These are phyloP conservation scores for Apophysomyces ossiformis DNA, from an alignment of 371 early-diverging fungal species.

Conservation along the genomic window DNA sequence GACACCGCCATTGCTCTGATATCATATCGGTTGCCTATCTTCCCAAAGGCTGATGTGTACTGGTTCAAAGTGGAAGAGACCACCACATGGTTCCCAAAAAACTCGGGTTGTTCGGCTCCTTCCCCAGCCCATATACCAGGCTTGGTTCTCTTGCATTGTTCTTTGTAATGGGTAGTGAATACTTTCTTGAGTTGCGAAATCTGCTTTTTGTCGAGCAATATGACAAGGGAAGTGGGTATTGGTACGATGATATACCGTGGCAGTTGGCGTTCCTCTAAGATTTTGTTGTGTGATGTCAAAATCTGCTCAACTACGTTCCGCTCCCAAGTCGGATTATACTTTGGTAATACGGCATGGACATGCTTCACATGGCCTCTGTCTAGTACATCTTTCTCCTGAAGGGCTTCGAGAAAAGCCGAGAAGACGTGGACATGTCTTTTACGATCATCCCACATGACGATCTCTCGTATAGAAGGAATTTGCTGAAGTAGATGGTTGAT, in stretches of 20 bases:
- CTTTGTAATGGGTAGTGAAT: conserved; percentile 18
- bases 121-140: conserved; percentile 1
- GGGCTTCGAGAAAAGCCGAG: conserved; percentile 38
- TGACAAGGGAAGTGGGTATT: conserved; percentile 21
- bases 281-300: conserved; percentile 46
- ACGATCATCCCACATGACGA: conserved; percentile 71
- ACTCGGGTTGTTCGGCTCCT: conserved; percentile 30
- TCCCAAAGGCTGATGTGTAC: conserved; percentile 4
- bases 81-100: conserved; percentile 30
- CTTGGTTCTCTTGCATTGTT: not conserved
- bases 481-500: conserved; percentile 49
- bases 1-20: conserved; percentile 13
- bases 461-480: conserved; percentile 41
- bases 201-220: conserved; percentile 14
- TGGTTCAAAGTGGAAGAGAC: conserved; percentile 15
- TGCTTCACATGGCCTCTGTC: conserved; percentile 34
- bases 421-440: conserved; percentile 50
- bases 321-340: conserved; percentile 56
- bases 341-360: conserved; percentile 47
- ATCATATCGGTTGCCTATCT: conserved; percentile 22
- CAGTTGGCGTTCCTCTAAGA: conserved; percentile 22
- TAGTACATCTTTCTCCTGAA: conserved; percentile 25
- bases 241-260: conserved; percentile 9
- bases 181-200: conserved; percentile 6
- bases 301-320: conserved; percentile 43